Conservation (phyloP, 176 grass and related monocot genomes). For the Carex pumila region DNA sequence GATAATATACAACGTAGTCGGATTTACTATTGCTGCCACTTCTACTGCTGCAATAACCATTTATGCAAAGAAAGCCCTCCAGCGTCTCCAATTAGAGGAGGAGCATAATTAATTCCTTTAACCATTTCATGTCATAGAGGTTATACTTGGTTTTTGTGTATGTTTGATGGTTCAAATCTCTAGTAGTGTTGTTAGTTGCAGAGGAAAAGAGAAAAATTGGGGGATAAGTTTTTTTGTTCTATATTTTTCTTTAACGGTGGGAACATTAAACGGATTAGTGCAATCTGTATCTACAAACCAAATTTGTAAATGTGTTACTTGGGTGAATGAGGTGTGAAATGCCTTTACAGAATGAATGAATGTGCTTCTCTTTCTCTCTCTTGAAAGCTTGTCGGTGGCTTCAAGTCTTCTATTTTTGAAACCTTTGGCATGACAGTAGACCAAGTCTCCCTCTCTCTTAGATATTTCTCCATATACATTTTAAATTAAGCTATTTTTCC, state of each 20-base stretch:
- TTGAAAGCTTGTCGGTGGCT: too few relatives aligned
- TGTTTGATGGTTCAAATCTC: slow-evolving; percentile 4
- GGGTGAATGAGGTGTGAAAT: background rate
- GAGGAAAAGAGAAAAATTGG: slow-evolving; percentile 6
- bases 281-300: slow-evolving; percentile 1
- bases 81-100: slow-evolving; percentile 74
- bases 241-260: background rate
- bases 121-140: slow-evolving; percentile 17
- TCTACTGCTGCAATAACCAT: slow-evolving; percentile 95
- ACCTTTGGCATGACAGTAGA: too few relatives aligned
- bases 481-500: too few relatives aligned
- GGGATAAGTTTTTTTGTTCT: background rate
- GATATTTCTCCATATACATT: too few relatives aligned
- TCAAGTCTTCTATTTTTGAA: too few relatives aligned
- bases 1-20: slow-evolving; percentile 78
- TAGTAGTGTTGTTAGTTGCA: slow-evolving; percentile 7
- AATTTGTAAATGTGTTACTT: slow-evolving; percentile 23
- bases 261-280: slow-evolving; percentile 10
- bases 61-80: slow-evolving; percentile 87
- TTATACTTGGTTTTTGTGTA: slow-evolving; percentile 14
- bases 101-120: slow-evolving; percentile 41
- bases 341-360: background rate
- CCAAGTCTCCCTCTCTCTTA: too few relatives aligned
- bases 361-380: too few relatives aligned
- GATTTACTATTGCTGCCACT: slow-evolving; percentile 65